Evolutionary conservation across 2,329 filamentous ascomycete genomes (phyloP), one percentile per base, ranked within the genome.

Genomic region (Ceratocystis colombiana): DNA sequence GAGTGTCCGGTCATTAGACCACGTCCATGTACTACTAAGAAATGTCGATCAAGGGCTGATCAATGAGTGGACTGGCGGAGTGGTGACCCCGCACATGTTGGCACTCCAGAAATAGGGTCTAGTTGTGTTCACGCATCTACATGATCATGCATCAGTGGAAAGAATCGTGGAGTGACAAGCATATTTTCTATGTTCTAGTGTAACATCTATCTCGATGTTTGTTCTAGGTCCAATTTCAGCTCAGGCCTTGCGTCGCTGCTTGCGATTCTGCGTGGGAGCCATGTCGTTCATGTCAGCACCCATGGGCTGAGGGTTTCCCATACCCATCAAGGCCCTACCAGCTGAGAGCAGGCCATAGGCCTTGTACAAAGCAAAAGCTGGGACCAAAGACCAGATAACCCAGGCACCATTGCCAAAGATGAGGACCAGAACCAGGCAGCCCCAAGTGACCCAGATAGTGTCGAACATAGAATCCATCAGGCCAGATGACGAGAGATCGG

Each of bases 391-490:
- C 81, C 81, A 85, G 10, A 84, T 71, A 22, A 83, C 73, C 82
- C 82, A 85, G 15, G 78, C 89, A 78, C 87, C 87, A 74, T 96
- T 91, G 3, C 94, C 94, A 61, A 93, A 83, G 33, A 96, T 69
- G 17, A 88, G 82, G 15, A 87, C 91, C n/a, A 88, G 75, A 7
- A 87, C 76, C 50, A 90, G 79, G 65, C 86, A 88, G 10, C 84
- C 86, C 87, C 92, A 96, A 0, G 91, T 96, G 78, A 96, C 90
- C 84, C 96, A 97, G 64, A 96, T 79, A 62, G 96, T 84, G 77
- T 99, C 94, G 82, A 96, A 99, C 88, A 97, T 90, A 79, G 95
- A 97, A 77, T 96, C 94, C 10, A 93, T 97, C 79, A 99, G 78
- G 3, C 94, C 94, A 44, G 87, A 83, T 8, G 90, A 89, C 64